Conservation (phyloP, 176 grass and related monocot genomes). For the Saccharum spontaneum region DNA sequence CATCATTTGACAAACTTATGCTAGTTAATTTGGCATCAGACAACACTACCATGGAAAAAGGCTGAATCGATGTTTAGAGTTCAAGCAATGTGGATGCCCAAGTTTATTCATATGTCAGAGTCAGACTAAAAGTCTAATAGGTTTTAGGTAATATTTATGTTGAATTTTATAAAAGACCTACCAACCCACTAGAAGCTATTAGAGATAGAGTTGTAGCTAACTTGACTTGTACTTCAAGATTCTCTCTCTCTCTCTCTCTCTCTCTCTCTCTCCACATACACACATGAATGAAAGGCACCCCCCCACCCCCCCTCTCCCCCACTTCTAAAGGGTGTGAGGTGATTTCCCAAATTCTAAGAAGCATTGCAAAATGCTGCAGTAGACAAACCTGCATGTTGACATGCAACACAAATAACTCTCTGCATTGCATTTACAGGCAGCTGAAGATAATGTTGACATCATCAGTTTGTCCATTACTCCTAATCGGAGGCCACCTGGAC, state of each 20-base stretch:
- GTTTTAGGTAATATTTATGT: not conserved
- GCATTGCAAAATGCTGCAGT: not conserved
- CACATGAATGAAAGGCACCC: too few relatives aligned
- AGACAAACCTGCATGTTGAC: not conserved
- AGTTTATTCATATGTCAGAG: not conserved
- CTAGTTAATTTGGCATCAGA: not conserved
- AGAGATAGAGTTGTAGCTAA: too few relatives aligned
- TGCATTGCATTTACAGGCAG: conserved; percentile 62
- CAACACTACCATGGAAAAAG: not conserved
- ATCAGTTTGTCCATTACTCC: conserved; percentile 98
- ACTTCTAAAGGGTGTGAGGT: too few relatives aligned
- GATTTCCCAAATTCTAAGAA: not conserved
- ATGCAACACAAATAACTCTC: conserved; percentile 20
- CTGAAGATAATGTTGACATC: conserved; percentile 95
- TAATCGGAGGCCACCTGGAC: conserved; percentile 81
- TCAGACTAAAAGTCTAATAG: not conserved
- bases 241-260: too few relatives aligned
- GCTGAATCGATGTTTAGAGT: not conserved
- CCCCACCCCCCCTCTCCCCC: too few relatives aligned
- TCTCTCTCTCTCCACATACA: too few relatives aligned
- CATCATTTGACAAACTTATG: not conserved
- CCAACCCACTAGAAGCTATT: not conserved
- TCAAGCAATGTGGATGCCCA: conserved; percentile 15
- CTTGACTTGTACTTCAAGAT: too few relatives aligned
- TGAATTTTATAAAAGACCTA: not conserved